Evolutionary conservation across 1,284 basidiomycete genomes (phyloP).

Genomic region (Spongiforma sp.): DNA sequence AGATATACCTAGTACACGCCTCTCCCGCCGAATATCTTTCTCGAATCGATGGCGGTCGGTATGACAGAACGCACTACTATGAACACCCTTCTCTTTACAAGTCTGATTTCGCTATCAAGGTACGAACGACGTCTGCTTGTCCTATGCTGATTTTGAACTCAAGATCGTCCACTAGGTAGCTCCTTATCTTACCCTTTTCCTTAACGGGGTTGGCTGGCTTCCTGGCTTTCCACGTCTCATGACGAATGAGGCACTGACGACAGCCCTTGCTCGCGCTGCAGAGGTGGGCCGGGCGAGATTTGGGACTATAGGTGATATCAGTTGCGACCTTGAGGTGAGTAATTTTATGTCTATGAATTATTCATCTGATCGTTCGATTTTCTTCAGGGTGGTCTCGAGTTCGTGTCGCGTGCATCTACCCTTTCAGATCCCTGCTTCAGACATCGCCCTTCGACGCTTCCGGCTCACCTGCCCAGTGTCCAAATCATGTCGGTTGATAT

Average conservation of each 20-base stretch:
- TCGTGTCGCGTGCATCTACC: constrained; percentile 76
- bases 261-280: constrained; percentile 55
- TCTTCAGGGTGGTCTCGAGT: constrained; percentile 80
- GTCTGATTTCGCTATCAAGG: constrained; percentile 74
- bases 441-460: constrained; percentile 47
- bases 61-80: constrained; percentile 77
- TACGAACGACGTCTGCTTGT: constrained; percentile 31
- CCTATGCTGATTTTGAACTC: not conserved
- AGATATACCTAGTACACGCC: constrained; percentile 84
- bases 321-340: constrained; percentile 79
- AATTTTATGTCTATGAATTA: not conserved
- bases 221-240: constrained; percentile 79
- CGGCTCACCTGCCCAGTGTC: constrained; percentile 56
- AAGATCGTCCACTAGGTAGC: constrained; percentile 65
- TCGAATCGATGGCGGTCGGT: constrained; percentile 57
- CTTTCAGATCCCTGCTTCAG: constrained; percentile 77
- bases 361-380: not conserved
- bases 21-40: constrained; percentile 74
- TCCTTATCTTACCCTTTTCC: constrained; percentile 81
- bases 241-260: constrained; percentile 65
- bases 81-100: constrained; percentile 65
- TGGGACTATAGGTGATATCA: constrained; percentile 82
- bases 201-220: constrained; percentile 89
- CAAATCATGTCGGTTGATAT: constrained; percentile 91
- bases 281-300: constrained; percentile 61